phyloP scores from a whole-genome alignment of 768 basidiomycete genomes.

The Xerocomus potaroensis region DNA sequence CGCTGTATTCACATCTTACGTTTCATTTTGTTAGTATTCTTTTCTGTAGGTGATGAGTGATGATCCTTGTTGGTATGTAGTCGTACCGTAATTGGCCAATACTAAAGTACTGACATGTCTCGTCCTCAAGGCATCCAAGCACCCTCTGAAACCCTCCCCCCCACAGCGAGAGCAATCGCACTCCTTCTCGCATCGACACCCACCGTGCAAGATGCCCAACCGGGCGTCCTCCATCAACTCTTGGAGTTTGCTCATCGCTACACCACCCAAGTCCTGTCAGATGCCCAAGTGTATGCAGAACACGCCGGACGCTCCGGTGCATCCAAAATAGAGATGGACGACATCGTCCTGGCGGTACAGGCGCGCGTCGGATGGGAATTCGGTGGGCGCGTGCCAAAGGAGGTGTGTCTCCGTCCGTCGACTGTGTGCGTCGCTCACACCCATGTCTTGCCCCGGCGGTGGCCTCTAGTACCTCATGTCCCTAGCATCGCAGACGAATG shows the following conservation, averaged over 20 bases:
- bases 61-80: background rate
- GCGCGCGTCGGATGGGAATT: conserved; percentile 92
- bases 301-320: conserved; percentile 68
- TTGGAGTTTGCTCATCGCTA: conserved; percentile 86
- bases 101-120: conserved; percentile 36
- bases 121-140: conserved; percentile 31
- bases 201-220: conserved; percentile 80
- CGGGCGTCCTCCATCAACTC: conserved; percentile 80
- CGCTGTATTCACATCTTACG: background rate
- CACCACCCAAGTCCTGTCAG: conserved; percentile 76
- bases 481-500: conserved; percentile 79
- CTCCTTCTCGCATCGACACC: conserved; percentile 80
- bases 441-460: too few species aligned
- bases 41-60: background rate
- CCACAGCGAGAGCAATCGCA: conserved; percentile 81
- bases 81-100: background rate
- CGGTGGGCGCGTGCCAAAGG: conserved; percentile 83
- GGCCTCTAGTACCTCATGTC: conserved; percentile 73
- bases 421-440: background rate
- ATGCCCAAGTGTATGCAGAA: conserved; percentile 84
- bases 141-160: conserved; percentile 64
- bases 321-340: conserved; percentile 75
- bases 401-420: conserved; percentile 44
- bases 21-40: conserved; percentile 9
- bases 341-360: conserved; percentile 76